Evolutionary conservation across 805 yeast genomes (phyloP), one percentile per base, ranked within the genome.

Genomic region (Brettanomyces bruxellensis): DNA sequence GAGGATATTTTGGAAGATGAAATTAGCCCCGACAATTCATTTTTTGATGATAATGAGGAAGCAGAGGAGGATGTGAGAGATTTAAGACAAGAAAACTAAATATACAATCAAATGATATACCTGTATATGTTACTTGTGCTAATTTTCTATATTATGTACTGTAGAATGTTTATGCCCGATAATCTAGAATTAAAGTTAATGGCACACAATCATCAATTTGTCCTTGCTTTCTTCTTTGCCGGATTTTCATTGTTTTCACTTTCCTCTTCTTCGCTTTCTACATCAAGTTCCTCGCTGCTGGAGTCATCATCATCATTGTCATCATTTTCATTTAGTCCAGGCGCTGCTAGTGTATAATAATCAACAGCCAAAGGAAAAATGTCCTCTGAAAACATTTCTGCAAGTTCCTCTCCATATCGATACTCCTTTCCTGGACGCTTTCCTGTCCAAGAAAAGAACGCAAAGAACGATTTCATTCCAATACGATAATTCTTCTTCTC

Each of bases 401-500:
- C 86, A 46, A 90, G 70, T 9, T 82, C 88, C 50, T 82, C 91
- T 24, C 95, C 96, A 47, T 75, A 73, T 50, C 89, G 75, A 58
- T 80, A 86, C 59, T 81, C 93, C 64, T 79, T 86, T 1, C 87
- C 85, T 1, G 87, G 83, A 51, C 81, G 82, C 34, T 66, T 61
- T 0, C 95, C 95, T 1, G 93, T 83, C 90, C 95, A 89, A 42
- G 70, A 69, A 59, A 89, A 90, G 82, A 90, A 90, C 5, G 88
- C 83, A 63, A 91, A 90, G 57, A 91, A 83, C 12, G 91, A 80
- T 57, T 82, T 81, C 88, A 83, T 83, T 4, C 90, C 90, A 18
- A 70, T 58, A 48, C 90, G 66, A 57, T 83, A 83, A 47, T 69
- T 68, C 55, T 73, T 79, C 61, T 82, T 82, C 39, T 79, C 81